Evolutionary conservation across 768 basidiomycete species (phyloP).

Genomic region (Tylopilus vinaceipallidus): DNA sequence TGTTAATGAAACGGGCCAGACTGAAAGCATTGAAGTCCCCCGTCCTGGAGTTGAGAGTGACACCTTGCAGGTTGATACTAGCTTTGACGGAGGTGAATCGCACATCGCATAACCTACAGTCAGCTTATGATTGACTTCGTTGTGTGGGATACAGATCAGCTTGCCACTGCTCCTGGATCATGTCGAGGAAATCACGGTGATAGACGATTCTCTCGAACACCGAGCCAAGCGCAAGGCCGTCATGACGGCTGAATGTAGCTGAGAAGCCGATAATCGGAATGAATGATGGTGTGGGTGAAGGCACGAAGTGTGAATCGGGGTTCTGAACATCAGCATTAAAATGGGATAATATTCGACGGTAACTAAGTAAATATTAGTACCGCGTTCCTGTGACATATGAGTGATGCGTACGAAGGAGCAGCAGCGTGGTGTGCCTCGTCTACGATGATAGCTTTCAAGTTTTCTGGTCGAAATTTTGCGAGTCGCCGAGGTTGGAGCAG

Average conservation of each 20-base stretch:
- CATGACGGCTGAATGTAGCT: constrained; percentile 91
- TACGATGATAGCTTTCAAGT: constrained; percentile 74
- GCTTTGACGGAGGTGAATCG: constrained; percentile 83
- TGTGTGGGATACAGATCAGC: not conserved
- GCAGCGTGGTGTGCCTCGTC: constrained; percentile 97
- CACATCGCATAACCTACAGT: constrained; percentile 74
- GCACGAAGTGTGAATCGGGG: constrained; percentile 44
- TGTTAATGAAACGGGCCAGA: constrained; percentile 82
- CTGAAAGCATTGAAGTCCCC: constrained; percentile 84
- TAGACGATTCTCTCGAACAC: constrained; percentile 92
- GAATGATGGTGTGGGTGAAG: constrained; percentile 40
- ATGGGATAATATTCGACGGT: constrained; percentile 78
- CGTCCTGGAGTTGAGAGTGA: constrained; percentile 60
- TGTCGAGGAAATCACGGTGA: constrained; percentile 85
- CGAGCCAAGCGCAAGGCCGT: constrained; percentile 83
- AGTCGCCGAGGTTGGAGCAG: constrained; percentile 61
- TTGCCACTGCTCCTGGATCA: constrained; percentile 92
- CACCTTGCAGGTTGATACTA: constrained; percentile 62
- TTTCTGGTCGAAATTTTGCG: constrained; percentile 68
- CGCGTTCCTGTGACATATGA: not conserved
- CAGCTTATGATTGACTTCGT: not conserved
- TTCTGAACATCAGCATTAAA: constrained; percentile 69
- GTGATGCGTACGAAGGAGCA: constrained; percentile 74
- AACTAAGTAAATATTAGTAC: constrained; percentile 40
- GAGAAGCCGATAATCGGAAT: constrained; percentile 93